A percentile compares a stretch with the other conserved stretches of the same genome.
Conservation (phyloP, 805 yeast genomes). For the Dipodascus geniculatus region DNA sequence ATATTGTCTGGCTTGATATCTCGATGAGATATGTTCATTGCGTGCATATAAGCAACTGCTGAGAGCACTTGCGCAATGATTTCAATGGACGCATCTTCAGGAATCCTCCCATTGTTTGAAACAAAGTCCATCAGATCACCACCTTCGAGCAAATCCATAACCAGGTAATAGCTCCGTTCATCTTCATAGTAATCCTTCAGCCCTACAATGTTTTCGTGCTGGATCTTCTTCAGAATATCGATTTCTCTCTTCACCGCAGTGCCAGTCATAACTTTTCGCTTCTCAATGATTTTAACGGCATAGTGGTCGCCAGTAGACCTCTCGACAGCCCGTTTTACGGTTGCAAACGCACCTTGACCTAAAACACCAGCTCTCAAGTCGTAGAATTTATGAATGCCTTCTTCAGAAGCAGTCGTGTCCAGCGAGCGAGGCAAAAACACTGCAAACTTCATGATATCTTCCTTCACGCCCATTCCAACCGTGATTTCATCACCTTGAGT, state of each 20-base stretch:
- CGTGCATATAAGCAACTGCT: slow-evolving; percentile 82
- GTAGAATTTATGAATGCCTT: slow-evolving; percentile 59
- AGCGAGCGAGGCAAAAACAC: slow-evolving; percentile 30
- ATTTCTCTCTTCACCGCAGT: slow-evolving; percentile 82
- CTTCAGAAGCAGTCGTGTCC: slow-evolving; percentile 20
- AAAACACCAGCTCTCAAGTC: slow-evolving; percentile 74
- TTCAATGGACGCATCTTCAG: slow-evolving; percentile 82
- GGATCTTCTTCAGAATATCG: slow-evolving; percentile 60
- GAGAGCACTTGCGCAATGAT: slow-evolving; percentile 73
- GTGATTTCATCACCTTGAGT: slow-evolving; percentile 90
- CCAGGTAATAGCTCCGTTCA: slow-evolving; percentile 63
- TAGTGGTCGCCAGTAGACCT: slow-evolving; percentile 72
- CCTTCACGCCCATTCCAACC: slow-evolving; percentile 75
- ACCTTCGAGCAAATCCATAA: slow-evolving; percentile 93
- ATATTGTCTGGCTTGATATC: slow-evolving; percentile 96
- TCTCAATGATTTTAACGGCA: slow-evolving; percentile 84
- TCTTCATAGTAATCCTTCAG: slow-evolving; percentile 83
- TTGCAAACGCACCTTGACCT: slow-evolving; percentile 98
- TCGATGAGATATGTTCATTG: slow-evolving; percentile 85
- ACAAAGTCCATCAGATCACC: slow-evolving; percentile 98
- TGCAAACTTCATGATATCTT: slow-evolving; percentile 46
- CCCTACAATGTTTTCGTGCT: slow-evolving; percentile 78
- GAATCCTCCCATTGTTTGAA: slow-evolving; percentile 75
- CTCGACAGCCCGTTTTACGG: slow-evolving; percentile 83
- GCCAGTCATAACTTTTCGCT: slow-evolving; percentile 62